Evolutionary conservation across 1,139 yeast species (phyloP), one percentile per base, ranked within the genome.

Genomic region (Candida tropicalis): DNA sequence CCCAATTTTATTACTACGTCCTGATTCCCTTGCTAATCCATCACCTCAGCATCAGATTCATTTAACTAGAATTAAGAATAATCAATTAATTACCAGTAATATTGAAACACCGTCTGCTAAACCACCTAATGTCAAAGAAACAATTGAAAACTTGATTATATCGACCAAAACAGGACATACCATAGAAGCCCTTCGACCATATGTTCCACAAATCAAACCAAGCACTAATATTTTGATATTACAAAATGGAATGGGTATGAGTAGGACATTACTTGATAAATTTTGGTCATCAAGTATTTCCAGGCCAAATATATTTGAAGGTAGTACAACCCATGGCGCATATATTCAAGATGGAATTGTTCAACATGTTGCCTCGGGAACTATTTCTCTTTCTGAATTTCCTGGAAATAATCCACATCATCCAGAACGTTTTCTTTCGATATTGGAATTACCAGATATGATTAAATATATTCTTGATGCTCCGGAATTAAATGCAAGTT

Each of bases 261-360:
- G 78, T 3, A 85, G 84, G 12, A 70, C 72, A 35, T 59, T 89
- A 28, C 68, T 71, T 12, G 63, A 68, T 1, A 53, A 60, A 7
- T 69, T 82, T n/a, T 89, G 95, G 85, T 79, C 81, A 1, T 46
- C 45, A 29, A 10, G 3, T 3, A 34, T 27, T 8, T 10, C 33
- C 0, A 59, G 82, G 43, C 96, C 96, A 13, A 68, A 66, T 13
- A 57, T 91, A 7, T 80, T 73, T 56, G 85, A 82, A 57, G 97
- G 91, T 37, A 82, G 91, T 12, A 83, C 84, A 31, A 78, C 89
- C 2, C 97, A 91, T 62, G 98, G 97, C 3, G 89, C 86, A 18
- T 74, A 73, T 53, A 66, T 70, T 44, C 52, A 63, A 0, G 58
- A 68, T 4, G 79, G 74, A 45, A 60, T 66, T 4, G 65, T 73